Evolutionary conservation across 352 stramenopile species (phyloP), one percentile per base, ranked within the genome.

Genomic region (Aphanomyces invadans): DNA sequence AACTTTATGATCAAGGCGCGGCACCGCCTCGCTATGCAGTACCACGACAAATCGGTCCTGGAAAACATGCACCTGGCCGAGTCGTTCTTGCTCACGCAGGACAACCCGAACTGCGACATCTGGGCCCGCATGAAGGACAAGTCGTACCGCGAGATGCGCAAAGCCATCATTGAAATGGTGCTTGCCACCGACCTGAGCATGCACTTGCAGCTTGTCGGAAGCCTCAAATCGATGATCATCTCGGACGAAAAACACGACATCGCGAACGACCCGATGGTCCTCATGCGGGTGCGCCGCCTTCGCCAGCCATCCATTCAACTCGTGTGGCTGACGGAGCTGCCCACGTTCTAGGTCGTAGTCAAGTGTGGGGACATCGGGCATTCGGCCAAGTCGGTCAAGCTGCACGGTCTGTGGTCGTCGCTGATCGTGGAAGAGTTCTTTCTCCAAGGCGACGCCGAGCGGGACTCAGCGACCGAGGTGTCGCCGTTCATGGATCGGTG

Each of bases 401-500:
- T 88, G 33, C 70, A 74, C 42, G 73, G 75, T 60, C 74, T 79
- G 60, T 95, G 84, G 84, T 72, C 76, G 17, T 76, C 81, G 51
- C 68, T 78, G 33, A 79, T 88, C 28, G 68, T 86, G 48, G 72
- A 81, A 49, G 86, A 95, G 71, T 92, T 91, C 68, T 92, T 84
- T 49, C 36, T 64, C 33, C 84, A 94, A 70, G 86, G 86, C 39
- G 84, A 95, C 62, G 73, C 77, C 48, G 86, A 93, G 64, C 80
- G 79, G 39, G 53, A 73, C 31, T n/a, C 77, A 1, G 72, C 69
- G 21, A 39, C 90, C 15, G 53, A 74, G 9, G 61, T 84, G 26
- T 83, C 69, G 62, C 80, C 80, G 4, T 79, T 89, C 46, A 82
- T 78, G 71, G 76, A 90, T 68, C 70, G 78, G 21, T 67, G 60